Base-by-base conservation (phyloP, 2,329 filamentous ascomycete species). In the Stemphylium lycopersici region DNA sequence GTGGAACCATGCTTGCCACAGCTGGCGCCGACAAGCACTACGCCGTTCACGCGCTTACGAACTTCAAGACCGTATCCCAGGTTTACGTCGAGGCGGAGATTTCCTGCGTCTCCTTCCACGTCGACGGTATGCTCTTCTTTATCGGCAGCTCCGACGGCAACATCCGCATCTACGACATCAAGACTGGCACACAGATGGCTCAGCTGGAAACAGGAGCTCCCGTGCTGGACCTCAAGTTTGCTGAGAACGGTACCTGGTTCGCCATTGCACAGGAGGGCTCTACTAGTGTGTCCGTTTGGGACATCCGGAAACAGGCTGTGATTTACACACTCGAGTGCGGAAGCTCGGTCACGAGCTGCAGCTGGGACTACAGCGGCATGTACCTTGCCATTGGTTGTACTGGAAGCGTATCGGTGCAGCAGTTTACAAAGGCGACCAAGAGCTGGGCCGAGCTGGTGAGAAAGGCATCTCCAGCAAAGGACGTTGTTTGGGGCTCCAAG, bases 211-310 rank as follows among this genome's bases (percentile, higher is more conserved):
- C 81, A 56, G 71, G 76, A 20, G 86, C 87, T 0, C 87, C 92
- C 0, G 83, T 97, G 3, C 86, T 90, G 66, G 85, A 87, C 10
- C 79, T 99, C 36, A 83, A 84, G 54, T 99, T 99, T 77, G 97
- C 93, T 0, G 95, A 99, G 76, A 99, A 99, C 66, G 95, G 95
- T 20, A 96, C 90, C 67, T 98, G 93, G 91, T 87, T 99, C 61
- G 93, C 93, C 1, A 90, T 91, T 4, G 88, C 88, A 6, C 87
- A 89, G 54, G 87, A 91, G 74, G 87, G 87, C 26, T 90, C 92
- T 61, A 90, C 87, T 18, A 88, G 83, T 20, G 88, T 96, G 33
- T 90, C 90, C 8, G 86, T 98, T 49, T 98, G 96, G 81, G 93
- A 98, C 75, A 82, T 99, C 56, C 88, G 95, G 66, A 97, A 96